Conservation (phyloP, 2,329 filamentous ascomycete species). For the Diplodia corticola region DNA sequence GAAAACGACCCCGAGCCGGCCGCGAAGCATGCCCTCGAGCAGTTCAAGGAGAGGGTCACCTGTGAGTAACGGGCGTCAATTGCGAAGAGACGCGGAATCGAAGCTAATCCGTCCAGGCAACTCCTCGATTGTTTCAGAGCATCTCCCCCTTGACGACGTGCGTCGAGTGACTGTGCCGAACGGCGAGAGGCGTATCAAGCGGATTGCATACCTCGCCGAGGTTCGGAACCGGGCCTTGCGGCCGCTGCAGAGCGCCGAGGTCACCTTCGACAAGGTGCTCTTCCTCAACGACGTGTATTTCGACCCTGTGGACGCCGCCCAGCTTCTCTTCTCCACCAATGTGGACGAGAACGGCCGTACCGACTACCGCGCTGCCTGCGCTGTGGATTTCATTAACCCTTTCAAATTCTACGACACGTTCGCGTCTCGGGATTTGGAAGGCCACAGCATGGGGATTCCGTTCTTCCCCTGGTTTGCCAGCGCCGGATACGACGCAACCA, state of each 20-base stretch:
- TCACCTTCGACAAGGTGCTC: slow-evolving; percentile 62
- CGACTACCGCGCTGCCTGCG: slow-evolving; percentile 67
- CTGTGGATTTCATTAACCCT: slow-evolving; percentile 68
- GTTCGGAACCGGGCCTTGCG: slow-evolving; percentile 69
- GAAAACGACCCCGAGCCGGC: slow-evolving; percentile 66
- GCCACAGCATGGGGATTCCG: slow-evolving; percentile 62
- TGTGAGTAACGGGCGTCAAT: slow-evolving; percentile 36
- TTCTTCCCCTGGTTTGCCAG: slow-evolving; percentile 68
- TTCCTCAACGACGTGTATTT: slow-evolving; percentile 70
- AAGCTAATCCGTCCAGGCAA: slow-evolving; percentile 37
- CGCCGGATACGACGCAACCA: slow-evolving; percentile 52
- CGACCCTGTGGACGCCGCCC: slow-evolving; percentile 58
- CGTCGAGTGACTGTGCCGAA: slow-evolving; percentile 63
- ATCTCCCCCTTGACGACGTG: slow-evolving; percentile 58
- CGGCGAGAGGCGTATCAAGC: slow-evolving; percentile 64
- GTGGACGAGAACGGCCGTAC: slow-evolving; percentile 52
- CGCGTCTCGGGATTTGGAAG: slow-evolving; percentile 67
- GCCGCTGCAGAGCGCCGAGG: slow-evolving; percentile 56
- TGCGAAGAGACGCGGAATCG: neutral
- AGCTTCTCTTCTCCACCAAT: slow-evolving; percentile 66
- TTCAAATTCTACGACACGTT: slow-evolving; percentile 74
- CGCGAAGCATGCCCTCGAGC: slow-evolving; percentile 56
- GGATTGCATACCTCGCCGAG: slow-evolving; percentile 72
- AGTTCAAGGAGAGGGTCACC: slow-evolving; percentile 53
- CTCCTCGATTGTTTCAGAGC: slow-evolving; percentile 58